phyloP scores from a whole-genome alignment of 495 filamentous ascomycete genomes.

The Penicillium canescens region DNA sequence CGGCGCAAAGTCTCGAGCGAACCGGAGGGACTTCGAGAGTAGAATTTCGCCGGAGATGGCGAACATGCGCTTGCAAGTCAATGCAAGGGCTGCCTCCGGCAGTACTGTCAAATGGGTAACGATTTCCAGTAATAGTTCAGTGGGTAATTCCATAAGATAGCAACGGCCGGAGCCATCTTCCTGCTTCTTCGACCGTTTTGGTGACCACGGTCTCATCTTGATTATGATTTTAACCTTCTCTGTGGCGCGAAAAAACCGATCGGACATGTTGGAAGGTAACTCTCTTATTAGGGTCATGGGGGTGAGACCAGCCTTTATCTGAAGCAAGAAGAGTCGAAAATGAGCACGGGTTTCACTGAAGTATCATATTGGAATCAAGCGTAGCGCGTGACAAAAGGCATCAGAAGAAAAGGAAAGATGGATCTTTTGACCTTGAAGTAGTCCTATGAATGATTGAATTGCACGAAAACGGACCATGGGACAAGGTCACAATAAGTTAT shows the following conservation, averaged over 20 bases:
- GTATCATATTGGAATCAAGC: constrained; percentile 19
- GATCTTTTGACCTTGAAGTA: constrained; percentile 40
- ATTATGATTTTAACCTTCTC: constrained; percentile 34
- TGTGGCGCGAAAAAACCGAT: constrained; percentile 32
- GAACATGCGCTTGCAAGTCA: constrained; percentile 47
- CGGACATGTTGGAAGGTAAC: constrained; percentile 26
- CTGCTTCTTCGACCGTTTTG: constrained; percentile 13
- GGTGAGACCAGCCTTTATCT: constrained; percentile 10
- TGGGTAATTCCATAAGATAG: constrained; percentile 44
- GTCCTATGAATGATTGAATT: constrained; percentile 18
- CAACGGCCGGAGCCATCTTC: constrained; percentile 25
- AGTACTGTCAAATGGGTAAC: constrained; percentile 39
- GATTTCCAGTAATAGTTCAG: constrained; percentile 45
- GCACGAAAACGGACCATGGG: constrained; percentile 48
- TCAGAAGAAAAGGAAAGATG: constrained; percentile 5
- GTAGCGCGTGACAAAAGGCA: constrained; percentile 23
- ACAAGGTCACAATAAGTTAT: constrained; percentile 33
- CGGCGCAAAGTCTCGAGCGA: constrained; percentile 46
- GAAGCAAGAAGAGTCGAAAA: background rate
- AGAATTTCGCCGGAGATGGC: constrained; percentile 38
- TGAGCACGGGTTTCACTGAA: background rate
- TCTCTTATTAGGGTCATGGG: constrained; percentile 19
- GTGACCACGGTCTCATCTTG: constrained; percentile 36
- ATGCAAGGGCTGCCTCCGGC: constrained; percentile 42
- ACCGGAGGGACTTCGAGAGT: constrained; percentile 38